These are phyloP conservation scores for Gardenia jasminoides DNA, from an alignment of 257 asterid species.

Conservation along the genomic window DNA sequence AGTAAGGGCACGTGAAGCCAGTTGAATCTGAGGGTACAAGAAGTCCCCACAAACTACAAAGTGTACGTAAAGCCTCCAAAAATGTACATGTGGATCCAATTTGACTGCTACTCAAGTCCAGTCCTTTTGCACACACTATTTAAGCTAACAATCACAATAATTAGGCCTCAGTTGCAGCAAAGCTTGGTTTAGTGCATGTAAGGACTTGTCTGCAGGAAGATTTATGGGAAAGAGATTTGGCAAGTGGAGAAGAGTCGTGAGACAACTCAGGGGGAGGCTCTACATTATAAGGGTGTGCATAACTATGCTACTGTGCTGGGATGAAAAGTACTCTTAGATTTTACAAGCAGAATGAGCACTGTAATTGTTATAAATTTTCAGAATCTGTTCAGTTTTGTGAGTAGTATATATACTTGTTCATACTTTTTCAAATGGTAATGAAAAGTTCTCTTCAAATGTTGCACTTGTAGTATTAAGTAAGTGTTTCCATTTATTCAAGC, in stretches of 20 bases:
- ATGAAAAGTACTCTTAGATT: slow-evolving; percentile 26
- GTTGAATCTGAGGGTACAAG: slow-evolving; percentile 22
- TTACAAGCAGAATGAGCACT: neutral
- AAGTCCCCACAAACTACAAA: slow-evolving; percentile 32
- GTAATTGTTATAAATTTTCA: neutral
- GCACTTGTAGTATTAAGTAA: neutral
- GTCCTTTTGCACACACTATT: slow-evolving; percentile 7
- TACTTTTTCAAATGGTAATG: neutral
- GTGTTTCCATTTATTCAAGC: neutral
- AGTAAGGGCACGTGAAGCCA: slow-evolving; percentile 31
- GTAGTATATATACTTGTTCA: neutral
- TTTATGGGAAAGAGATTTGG: slow-evolving; percentile 25
- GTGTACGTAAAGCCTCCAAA: neutral
- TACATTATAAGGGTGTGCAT: slow-evolving; percentile 40
- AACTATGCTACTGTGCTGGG: slow-evolving; percentile 39
- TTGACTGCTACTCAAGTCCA: neutral
- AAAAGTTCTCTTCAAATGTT: neutral
- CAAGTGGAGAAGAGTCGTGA: slow-evolving; percentile 35
- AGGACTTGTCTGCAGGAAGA: neutral
- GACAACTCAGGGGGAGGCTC: slow-evolving; percentile 39
- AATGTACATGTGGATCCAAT: slow-evolving; percentile 9
- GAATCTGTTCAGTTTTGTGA: neutral
- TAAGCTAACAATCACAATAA: slow-evolving; percentile 1
- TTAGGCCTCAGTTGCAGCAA: neutral
- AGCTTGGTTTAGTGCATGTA: neutral